Conservation (phyloP, 306 rosid genomes). For the Fragaria nilgerrensis region DNA sequence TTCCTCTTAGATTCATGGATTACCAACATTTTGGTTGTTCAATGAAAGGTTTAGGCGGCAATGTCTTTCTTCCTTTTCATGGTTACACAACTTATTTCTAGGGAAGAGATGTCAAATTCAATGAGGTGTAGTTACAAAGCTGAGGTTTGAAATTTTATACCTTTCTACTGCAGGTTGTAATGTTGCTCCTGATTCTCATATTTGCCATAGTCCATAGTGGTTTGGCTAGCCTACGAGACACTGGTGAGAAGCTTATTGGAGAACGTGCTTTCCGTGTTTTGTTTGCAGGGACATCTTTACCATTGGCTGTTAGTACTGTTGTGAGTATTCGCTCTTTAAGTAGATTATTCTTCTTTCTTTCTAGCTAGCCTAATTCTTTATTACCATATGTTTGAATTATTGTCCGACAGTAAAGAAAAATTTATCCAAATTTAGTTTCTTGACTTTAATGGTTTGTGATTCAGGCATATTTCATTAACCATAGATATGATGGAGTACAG, state of each 20-base stretch:
- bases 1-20: background rate
- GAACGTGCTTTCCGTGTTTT: slow-evolving; percentile 91
- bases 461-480: slow-evolving; percentile 94
- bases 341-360: background rate
- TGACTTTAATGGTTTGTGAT: slow-evolving; percentile 30
- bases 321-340: slow-evolving; percentile 43
- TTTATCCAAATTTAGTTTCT: slow-evolving; percentile 25
- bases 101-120: background rate
- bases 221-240: slow-evolving; percentile 75
- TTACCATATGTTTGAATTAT: slow-evolving; percentile 2
- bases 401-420: background rate
- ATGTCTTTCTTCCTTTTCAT: background rate
- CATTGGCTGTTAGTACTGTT: slow-evolving; percentile 83
- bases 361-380: background rate
- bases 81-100: background rate
- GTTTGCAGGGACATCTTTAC: slow-evolving; percentile 86
- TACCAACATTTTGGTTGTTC: background rate
- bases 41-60: background rate
- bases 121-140: slow-evolving; percentile 3
- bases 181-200: slow-evolving; percentile 60
- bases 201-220: slow-evolving; percentile 89
- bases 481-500: slow-evolving; percentile 89
- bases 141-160: slow-evolving; percentile 27
- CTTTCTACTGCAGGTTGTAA: slow-evolving; percentile 59
- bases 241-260: slow-evolving; percentile 84